Evolutionary conservation across 768 basidiomycete genomes (phyloP), one percentile per base, ranked within the genome.

Genomic region (Tylopilus sp.): DNA sequence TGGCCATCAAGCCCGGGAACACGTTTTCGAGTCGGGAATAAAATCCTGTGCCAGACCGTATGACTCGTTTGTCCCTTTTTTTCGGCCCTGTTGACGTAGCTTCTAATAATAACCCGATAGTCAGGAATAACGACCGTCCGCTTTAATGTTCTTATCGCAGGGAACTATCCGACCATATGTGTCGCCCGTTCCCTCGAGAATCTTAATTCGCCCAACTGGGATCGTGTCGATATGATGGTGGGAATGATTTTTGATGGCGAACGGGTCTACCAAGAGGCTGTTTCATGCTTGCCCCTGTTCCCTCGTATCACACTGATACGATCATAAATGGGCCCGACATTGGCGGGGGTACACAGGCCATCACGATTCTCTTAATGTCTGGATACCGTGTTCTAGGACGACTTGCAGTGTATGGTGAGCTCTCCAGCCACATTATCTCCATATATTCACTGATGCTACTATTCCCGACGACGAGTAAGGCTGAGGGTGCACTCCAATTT

Each of bases 131-230:
- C 31, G 11, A 13, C 11, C 14, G 22, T 33, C 12, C 29, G 22
- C 16, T 24, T 17, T 25, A 43, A 16, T n/a, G 28, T 25, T 17
- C 36, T 46, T 31, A 40, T 38, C 36, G 28, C 24, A 10, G 11
- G 40, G 9, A 29, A 36, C 42, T 13, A 40, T 36, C 19, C 33
- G 22, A 10, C 54, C 54, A 1, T 19, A 29, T 36, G 40, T 22
- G n/a, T 21, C 31, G 37, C 43, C 24, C 37, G n/a, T 31, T 21
- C 26, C 22, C 13, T 40, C 4, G 11, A 11, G 25, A 49, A 55
- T 41, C n/a, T 24, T 52, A 48, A 51, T 51, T 36, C 33, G 42
- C 45, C 50, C 55, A 50, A 56, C 31, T 36, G 30, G 40, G 40
- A 31, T 19, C 11, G 19, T 19, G 4, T 24, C 13, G 25, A 25